These are phyloP conservation scores for Raffaelea deltoideospora DNA, from an alignment of 2,329 filamentous ascomycete species.

Conservation along the genomic window DNA sequence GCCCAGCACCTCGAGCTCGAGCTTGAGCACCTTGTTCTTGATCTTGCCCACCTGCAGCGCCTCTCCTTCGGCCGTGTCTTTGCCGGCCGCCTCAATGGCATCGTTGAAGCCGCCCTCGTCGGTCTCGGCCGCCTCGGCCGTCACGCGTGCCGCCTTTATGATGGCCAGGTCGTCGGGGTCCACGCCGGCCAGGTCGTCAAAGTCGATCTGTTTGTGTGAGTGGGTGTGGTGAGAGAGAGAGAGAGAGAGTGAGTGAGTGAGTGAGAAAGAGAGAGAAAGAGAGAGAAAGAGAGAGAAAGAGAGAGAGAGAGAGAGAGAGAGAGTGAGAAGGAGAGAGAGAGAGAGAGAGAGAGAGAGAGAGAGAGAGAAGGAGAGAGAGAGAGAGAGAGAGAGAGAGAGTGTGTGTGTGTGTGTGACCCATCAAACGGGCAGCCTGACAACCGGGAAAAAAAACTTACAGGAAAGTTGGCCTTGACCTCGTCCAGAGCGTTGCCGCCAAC, in stretches of 20 bases:
- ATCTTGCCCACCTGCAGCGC: constrained; percentile 39
- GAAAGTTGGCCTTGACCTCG: constrained; percentile 38
- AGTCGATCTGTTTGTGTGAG: constrained; percentile 21
- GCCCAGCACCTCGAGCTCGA: constrained; percentile 34
- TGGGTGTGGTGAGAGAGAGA: not conserved
- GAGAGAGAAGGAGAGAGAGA: no score
- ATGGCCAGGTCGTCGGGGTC: constrained; percentile 32
- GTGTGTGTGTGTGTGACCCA: no score
- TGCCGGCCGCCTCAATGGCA: constrained; percentile 29
- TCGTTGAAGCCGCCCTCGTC: constrained; percentile 36
- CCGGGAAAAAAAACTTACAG: constrained; percentile 21
- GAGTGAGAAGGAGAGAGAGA: no score
- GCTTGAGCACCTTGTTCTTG: constrained; percentile 46
- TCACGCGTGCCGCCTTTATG: constrained; percentile 30
- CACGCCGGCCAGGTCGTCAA: constrained; percentile 28
- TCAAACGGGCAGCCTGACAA: no score
- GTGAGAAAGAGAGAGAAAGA: no score
- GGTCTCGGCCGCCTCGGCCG: constrained; percentile 38
- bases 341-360: no score
- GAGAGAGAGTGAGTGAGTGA: not conserved
- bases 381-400: no score
- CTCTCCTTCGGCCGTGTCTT: constrained; percentile 20
- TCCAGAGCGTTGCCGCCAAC: constrained; percentile 35
- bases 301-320: no score
- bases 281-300: no score